A percentile compares a stretch with the other conserved stretches of the same genome.
These are phyloP conservation scores for Xerocomellus dryophilus DNA, from an alignment of 768 basidiomycete genomes.

Conservation along the genomic window DNA sequence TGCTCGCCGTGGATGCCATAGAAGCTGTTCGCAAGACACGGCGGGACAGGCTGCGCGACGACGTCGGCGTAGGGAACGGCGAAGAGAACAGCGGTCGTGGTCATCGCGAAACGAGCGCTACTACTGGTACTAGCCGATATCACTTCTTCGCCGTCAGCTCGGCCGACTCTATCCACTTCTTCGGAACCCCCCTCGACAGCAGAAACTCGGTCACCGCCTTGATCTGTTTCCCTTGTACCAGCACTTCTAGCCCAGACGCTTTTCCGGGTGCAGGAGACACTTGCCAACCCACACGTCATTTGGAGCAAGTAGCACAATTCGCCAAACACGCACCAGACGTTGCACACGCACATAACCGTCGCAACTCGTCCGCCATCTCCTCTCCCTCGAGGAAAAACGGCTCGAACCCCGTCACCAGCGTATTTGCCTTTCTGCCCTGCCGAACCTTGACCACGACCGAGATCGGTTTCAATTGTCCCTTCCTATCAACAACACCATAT, in stretches of 20 bases:
- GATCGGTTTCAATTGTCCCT: constrained; percentile 72
- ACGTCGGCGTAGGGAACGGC: constrained; percentile 22
- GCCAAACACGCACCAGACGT: constrained; percentile 57
- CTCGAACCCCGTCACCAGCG: constrained; percentile 77
- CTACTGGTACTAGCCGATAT: background rate
- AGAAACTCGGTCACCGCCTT: constrained; percentile 66
- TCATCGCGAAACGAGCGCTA: constrained; percentile 2
- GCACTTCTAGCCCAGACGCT: constrained; percentile 59
- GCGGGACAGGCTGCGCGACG: constrained; percentile 15
- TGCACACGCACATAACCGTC: constrained; percentile 72
- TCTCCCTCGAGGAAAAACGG: constrained; percentile 67
- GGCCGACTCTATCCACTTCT: constrained; percentile 68
- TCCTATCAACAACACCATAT: too few relatives aligned
- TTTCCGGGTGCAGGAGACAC: constrained; percentile 63
- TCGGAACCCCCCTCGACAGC: constrained; percentile 68
- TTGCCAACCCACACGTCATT: constrained; percentile 26
- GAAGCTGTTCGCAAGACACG: constrained; percentile 50
- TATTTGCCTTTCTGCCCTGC: constrained; percentile 76
- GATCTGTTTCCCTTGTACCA: constrained; percentile 83
- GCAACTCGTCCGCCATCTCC: constrained; percentile 74
- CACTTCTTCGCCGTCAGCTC: constrained; percentile 46
- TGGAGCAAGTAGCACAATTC: too few relatives aligned
- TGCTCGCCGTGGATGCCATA: constrained; percentile 56
- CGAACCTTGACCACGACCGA: constrained; percentile 66
- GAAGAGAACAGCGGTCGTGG: constrained; percentile 14